Evolutionary conservation across 192 early-diverging fungal species (phyloP), one percentile per base, ranked within the genome.

Genomic region (Backusella luteola): DNA sequence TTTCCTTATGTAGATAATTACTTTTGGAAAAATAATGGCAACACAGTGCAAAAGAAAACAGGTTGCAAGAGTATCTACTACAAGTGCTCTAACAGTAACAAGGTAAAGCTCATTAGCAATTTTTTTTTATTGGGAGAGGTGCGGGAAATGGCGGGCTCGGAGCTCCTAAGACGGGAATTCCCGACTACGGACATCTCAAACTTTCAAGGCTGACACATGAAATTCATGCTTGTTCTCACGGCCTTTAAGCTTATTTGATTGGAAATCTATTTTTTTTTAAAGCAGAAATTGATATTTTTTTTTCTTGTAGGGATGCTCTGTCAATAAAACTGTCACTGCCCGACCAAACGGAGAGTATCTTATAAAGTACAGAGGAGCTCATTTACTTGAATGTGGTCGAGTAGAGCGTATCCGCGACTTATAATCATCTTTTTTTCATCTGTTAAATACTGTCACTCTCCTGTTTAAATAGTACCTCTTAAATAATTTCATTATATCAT

Each of bases 21-120:
- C 71, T 81, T 87, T 36, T 89, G 88, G 88, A 86, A 87, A 72
- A 89, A 89, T 67, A 89, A 89, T 73, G 88, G 88, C n/a, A 89
- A 89, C 52, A 89, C 87, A 26, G 85, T 81, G 1, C 85, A 88
- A 52, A 85, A 83, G 70, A 89, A 89, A 77, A 88, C 87, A 26
- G 86, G 86, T 29, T 85, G 84, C 29, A 87, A 87, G 77, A 89
- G 88, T 69, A 83, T 89, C 56, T 89, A 89, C 73, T 89, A 86
- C 77, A 89, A 89, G 71, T 89, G 88, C 49, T 85, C 85, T 7
- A 89, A 88, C 71, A 89, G 88, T 49, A 86, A 83, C 34, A 82
- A 80, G 68, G 87, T 85, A 73, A 63, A 63, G 56, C 56, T 63
- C 56, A 63, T 29, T 63, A 63, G 26, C 21, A 59, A 79, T 80